Evolutionary conservation across 2,329 filamentous ascomycete genomes (phyloP).

Genomic region (Pyricularia sp.): DNA sequence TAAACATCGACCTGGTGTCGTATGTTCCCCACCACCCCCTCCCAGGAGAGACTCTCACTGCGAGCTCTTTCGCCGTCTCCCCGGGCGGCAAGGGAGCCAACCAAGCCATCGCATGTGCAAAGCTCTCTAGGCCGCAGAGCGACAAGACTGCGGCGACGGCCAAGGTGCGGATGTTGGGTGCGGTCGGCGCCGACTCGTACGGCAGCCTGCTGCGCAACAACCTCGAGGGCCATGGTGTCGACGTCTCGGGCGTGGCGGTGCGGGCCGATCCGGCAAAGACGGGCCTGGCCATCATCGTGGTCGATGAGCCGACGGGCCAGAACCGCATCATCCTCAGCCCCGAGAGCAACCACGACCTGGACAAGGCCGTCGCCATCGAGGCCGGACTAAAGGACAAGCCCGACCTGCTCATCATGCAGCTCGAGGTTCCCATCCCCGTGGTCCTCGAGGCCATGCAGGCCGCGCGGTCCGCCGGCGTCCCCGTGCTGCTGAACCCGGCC

Average conservation of each 20-base stretch:
- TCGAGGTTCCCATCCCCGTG: conserved; percentile 43
- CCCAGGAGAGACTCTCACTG: conserved; percentile 78
- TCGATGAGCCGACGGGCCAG: conserved; percentile 59
- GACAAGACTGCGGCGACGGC: conserved; percentile 18
- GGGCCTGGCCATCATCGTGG: conserved; percentile 62
- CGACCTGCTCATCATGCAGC: conserved; percentile 44
- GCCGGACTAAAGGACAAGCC: conserved; percentile 18
- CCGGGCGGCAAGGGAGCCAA: conserved; percentile 93
- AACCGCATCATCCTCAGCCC: conserved; percentile 65
- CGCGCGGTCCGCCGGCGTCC: conserved; percentile 24
- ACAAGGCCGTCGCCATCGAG: conserved; percentile 18
- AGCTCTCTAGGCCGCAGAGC: conserved; percentile 51
- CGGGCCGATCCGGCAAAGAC: conserved; percentile 35
- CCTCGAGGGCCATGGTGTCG: conserved; percentile 48
- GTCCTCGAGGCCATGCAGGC: conserved; percentile 34
- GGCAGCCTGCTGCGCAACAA: conserved; percentile 44
- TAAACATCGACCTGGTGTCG: conserved; percentile 89
- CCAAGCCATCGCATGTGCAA: conserved; percentile 80
- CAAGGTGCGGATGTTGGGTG: conserved; percentile 57
- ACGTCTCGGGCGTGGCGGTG: conserved; percentile 38
- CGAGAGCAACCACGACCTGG: conserved; percentile 50
- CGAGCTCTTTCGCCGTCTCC: conserved; percentile 63
- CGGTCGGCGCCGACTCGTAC: conserved; percentile 58
- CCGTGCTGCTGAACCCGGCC: conserved; percentile 59
- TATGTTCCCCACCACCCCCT: conserved; percentile 71